These are phyloP conservation scores for Petasospora rhodanensis DNA, from an alignment of 1,139 yeast species.

Conservation along the genomic window DNA sequence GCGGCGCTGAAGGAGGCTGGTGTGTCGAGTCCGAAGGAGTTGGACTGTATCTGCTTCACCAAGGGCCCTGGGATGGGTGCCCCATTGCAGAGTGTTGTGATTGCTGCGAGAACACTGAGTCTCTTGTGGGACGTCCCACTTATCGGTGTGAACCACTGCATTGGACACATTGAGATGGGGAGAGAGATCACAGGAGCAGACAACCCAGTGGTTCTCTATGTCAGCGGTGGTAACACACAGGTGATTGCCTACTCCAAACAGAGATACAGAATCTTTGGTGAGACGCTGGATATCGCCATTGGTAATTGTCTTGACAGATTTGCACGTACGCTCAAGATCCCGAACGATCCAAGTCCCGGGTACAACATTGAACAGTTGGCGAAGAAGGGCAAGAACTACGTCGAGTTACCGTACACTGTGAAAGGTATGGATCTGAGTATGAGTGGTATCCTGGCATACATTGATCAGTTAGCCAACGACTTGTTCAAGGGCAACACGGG, in stretches of 20 bases:
- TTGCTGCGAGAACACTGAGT: constrained; percentile 85
- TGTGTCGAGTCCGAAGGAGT: constrained; percentile 44
- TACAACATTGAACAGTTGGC: constrained; percentile 96
- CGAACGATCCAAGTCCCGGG: constrained; percentile 97
- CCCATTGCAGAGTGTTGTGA: constrained; percentile 87
- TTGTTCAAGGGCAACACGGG: constrained; percentile 51
- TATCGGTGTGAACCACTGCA: constrained; percentile 94
- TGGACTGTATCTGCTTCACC: constrained; percentile 92
- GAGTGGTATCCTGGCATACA: constrained; percentile 88
- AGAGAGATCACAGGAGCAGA: constrained; percentile 93
- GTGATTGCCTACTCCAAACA: constrained; percentile 95
- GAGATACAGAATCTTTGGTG: constrained; percentile 92
- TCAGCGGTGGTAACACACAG: constrained; percentile 97
- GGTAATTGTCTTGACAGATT: constrained; percentile 96
- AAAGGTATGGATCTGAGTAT: constrained; percentile 98
- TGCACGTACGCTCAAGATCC: constrained; percentile 82
- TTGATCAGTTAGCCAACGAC: constrained; percentile 77
- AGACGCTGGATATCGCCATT: constrained; percentile 92
- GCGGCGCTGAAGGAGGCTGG: constrained; percentile 61
- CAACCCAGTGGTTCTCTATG: constrained; percentile 93
- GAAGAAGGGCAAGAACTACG: constrained; percentile 54
- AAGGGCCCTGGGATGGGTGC: constrained; percentile 99
- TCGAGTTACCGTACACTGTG: constrained; percentile 87
- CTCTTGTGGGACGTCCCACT: constrained; percentile 80
- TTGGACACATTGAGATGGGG: constrained; percentile 99